Evolutionary conservation across 225 moss, liverwort and hornwort genomes (phyloP).

Genomic region (Physcomitrellopsis africana): DNA sequence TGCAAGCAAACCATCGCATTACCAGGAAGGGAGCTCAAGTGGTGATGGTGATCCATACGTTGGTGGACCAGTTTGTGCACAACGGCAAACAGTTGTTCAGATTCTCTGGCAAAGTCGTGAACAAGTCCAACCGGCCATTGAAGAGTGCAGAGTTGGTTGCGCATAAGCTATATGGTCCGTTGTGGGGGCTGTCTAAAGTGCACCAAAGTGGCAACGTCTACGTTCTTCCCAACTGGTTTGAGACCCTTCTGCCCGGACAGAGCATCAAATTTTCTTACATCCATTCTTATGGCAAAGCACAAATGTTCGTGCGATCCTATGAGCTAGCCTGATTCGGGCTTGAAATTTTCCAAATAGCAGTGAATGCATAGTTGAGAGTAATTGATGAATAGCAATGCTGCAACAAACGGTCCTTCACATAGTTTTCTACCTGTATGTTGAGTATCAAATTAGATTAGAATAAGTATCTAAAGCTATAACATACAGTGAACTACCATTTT

Average conservation of each 20-base stretch:
- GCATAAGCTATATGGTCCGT: slow-evolving; percentile 45
- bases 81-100: slow-evolving; percentile 40
- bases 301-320: slow-evolving; percentile 41
- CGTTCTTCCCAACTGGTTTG: slow-evolving; percentile 16
- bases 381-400: neutral
- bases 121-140: slow-evolving; percentile 38
- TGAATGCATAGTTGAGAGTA: neutral
- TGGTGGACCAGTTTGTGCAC: slow-evolving; percentile 35
- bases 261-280: slow-evolving; percentile 43
- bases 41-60: slow-evolving; percentile 35
- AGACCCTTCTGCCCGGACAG: slow-evolving; percentile 38
- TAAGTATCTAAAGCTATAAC: too few relatives aligned
- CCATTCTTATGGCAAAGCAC: slow-evolving; percentile 39
- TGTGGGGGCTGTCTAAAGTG: slow-evolving; percentile 44
- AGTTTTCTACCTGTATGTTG: too few relatives aligned
- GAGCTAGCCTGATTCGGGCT: slow-evolving; percentile 12
- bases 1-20: slow-evolving; percentile 25
- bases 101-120: slow-evolving; percentile 49
- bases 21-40: slow-evolving; percentile 8
- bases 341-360: too few relatives aligned
- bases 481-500: too few relatives aligned
- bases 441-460: too few relatives aligned
- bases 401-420: neutral
- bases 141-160: slow-evolving; percentile 38
- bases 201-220: slow-evolving; percentile 51